These are phyloP conservation scores for Termitomyces sp. DNA, from an alignment of 1,284 basidiomycete species.

Conservation along the genomic window DNA sequence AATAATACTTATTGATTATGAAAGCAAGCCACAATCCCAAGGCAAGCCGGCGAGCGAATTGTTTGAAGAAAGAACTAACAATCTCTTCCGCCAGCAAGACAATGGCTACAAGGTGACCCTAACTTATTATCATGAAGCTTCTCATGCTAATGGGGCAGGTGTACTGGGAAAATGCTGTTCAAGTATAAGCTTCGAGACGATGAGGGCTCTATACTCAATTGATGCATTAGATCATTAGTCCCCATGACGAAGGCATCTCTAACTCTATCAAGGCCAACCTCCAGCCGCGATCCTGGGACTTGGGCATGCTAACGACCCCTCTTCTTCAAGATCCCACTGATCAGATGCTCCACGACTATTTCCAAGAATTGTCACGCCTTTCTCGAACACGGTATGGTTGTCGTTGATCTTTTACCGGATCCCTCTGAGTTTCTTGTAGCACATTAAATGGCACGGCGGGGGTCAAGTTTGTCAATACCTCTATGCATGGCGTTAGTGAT, in stretches of 20 bases:
- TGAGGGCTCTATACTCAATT: background rate
- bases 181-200: constrained; percentile 37
- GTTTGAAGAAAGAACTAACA: background rate
- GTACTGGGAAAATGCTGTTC: constrained; percentile 82
- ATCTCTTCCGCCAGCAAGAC: constrained; percentile 48
- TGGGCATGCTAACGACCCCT: constrained; percentile 31
- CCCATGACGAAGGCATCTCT: constrained; percentile 75
- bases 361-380: constrained; percentile 39
- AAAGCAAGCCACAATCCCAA: constrained; percentile 82
- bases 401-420: background rate
- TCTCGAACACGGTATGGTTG: constrained; percentile 36
- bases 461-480: constrained; percentile 72
- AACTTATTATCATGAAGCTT: background rate
- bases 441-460: constrained; percentile 23
- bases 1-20: constrained; percentile 3
- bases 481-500: constrained; percentile 84
- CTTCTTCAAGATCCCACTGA: constrained; percentile 54
- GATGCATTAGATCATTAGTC: constrained; percentile 63
- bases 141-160: constrained; percentile 40
- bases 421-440: constrained; percentile 20
- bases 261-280: constrained; percentile 58
- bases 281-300: constrained; percentile 47
- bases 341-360: constrained; percentile 57
- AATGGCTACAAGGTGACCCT: constrained; percentile 76
- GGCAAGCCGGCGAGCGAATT: constrained; percentile 33